Evolutionary conservation across 2,329 filamentous ascomycete genomes (phyloP), one percentile per base, ranked within the genome.

Genomic region (Pseudomassariella vexata): DNA sequence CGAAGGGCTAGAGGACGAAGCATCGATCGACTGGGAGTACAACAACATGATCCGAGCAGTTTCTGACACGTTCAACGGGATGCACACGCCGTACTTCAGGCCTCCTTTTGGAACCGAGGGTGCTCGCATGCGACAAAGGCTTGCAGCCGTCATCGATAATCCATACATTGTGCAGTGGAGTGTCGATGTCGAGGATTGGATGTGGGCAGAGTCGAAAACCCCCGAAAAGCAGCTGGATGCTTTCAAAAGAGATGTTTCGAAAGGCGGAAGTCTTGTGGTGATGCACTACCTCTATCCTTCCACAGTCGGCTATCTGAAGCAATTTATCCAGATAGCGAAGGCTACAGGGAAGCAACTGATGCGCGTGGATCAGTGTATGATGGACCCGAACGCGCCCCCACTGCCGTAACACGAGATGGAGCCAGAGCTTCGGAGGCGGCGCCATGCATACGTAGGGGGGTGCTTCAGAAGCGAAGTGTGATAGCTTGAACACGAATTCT

Each of bases 141-240:
- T 83, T 19, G 70, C 76, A 0, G 61, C 63, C 2, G 65, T 70
- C 0, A 61, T 69, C 15, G 59, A 65, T 3, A 64, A 70, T n/a
- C 67, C 74, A 2, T 70, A 73, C 42, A 70, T 83, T 26, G 68
- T 82, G 31, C 76, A 76, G 52, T 84, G 79, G 79, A 77, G 69
- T 46, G 73, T 84, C 27, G 79, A 84, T 47, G 73, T 83, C 20
- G 75, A 83, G 60, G 79, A 84, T 50, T 84, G 78, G 76, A 46
- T 79, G 18, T 84, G 78, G 77, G 79, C 75, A 2, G 59, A 70
- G 49, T 70, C 65, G 0, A 47, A 57, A 26, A 82, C 77, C 3
- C 79, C 79, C 1, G 72, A 82, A 59, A 76, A 76, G 46, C 79
- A 84, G 56, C 57, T 82, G 10, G 73, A 74, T 4, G 75, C 77